Conservation (phyloP, 495 filamentous ascomycete genomes). For the Oleoguttula mirabilis region DNA sequence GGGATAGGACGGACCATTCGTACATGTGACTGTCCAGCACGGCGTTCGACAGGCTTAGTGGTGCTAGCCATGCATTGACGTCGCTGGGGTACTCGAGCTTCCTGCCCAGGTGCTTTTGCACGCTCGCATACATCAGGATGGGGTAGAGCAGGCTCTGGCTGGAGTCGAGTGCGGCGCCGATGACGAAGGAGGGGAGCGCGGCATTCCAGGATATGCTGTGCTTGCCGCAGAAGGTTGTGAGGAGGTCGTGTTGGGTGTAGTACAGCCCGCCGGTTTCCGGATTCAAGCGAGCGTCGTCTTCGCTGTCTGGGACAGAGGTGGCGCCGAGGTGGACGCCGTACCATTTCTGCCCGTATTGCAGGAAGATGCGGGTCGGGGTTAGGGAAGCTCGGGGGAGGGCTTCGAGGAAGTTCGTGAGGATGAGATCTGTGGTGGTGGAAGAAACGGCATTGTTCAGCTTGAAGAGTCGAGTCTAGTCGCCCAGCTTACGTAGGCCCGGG, state of each 20-base stretch:
- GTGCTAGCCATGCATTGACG: constrained; percentile 31
- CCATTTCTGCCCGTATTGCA: constrained; percentile 27
- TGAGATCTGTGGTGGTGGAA: neutral
- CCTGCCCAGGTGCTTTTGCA: constrained; percentile 30
- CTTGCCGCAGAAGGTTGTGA: constrained; percentile 28
- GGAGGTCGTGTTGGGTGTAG: constrained; percentile 39
- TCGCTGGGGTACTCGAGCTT: constrained; percentile 34
- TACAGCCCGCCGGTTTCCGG: constrained; percentile 39
- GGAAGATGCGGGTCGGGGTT: constrained; percentile 35
- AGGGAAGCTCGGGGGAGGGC: constrained; percentile 31
- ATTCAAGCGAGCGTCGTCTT: constrained; percentile 33
- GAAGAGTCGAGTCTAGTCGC: too few species aligned
- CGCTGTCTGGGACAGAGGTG: constrained; percentile 30
- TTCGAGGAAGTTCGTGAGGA: constrained; percentile 38
- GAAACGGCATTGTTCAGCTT: too few species aligned
- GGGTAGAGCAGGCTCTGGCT: constrained; percentile 38
- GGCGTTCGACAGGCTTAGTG: constrained; percentile 30
- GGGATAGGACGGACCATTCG: constrained; percentile 39
- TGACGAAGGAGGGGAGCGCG: constrained; percentile 36
- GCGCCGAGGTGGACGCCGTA: constrained; percentile 37
- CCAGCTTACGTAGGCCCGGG: too few species aligned
- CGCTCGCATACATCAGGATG: constrained; percentile 36
- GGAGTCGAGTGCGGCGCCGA: constrained; percentile 36
- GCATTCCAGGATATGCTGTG: constrained; percentile 30
- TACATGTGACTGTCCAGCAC: constrained; percentile 35